Base-by-base conservation (phyloP, 495 filamentous ascomycete genomes). In the Lentithecium fluviatile region DNA sequence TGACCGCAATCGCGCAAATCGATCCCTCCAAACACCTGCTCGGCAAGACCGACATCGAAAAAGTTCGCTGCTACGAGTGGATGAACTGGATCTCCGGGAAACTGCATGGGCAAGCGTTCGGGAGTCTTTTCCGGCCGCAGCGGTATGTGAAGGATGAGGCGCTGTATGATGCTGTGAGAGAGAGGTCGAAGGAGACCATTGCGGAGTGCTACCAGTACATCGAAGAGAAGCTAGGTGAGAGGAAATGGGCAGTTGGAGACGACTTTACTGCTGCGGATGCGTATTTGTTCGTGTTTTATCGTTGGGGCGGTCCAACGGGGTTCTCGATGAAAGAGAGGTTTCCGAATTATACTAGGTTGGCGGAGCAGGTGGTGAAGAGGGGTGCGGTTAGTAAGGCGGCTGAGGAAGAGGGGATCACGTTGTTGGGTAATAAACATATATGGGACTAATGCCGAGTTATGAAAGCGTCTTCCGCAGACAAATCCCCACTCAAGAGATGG, bases 61-160 rank as follows among this genome's bases (percentile, higher is more conserved):
- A 50, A 1, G 70, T 70, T 11, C 64, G 70, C 19, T 62, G 67
- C 3, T 70, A 73, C 21, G 73, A 76, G 61, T 78, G 76, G 76
- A 21, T 76, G 65, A 66, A 61, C 29, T 78, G 70, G 66, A 56
- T 78, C 5, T 70, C 72, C 6, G 75, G 71, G 5, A 76, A 71
- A 7, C 21, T 77, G 53, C 75, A 77, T 47, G 62, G 48, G 2
- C 15, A 25, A 5, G 73, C 58, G 10, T 76, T 62, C 42, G 72
- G 69, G 3, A 54, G 34, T 15, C 49, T 62, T 29, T 58, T 64
- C 11, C 47, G 69, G 26, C 70, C 70, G 17, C 11, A 65, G 10
- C 48, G 75, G 37, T 71, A 62, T 43, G 38, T 59, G 32, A 66
- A 69, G 25, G 73, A 66, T 54, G 56, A 61, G 10, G 45, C 48